Evolutionary conservation across 1,139 yeast species (phyloP).

Genomic region (Spencermartinsiella ligniputridi): DNA sequence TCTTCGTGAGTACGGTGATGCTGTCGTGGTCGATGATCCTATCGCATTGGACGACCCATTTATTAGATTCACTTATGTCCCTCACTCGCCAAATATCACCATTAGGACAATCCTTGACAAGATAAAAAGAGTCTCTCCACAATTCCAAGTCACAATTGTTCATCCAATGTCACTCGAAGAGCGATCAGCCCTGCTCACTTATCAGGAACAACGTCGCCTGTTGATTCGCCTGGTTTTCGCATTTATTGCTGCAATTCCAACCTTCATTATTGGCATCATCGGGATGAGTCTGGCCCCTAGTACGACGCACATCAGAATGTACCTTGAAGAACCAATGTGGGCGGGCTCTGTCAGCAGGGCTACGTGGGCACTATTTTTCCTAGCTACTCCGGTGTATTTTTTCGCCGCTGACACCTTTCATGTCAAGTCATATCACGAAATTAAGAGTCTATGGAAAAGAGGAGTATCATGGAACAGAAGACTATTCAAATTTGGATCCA

Average conservation of each 20-base stretch:
- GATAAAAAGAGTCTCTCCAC: slow-evolving; percentile 44
- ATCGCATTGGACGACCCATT: slow-evolving; percentile 53
- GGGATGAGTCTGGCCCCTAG: slow-evolving; percentile 59
- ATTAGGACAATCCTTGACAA: slow-evolving; percentile 50
- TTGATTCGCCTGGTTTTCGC: slow-evolving; percentile 47
- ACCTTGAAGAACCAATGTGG: slow-evolving; percentile 63
- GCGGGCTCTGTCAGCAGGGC: slow-evolving; percentile 57
- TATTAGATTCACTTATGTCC: slow-evolving; percentile 60
- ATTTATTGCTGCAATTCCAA: slow-evolving; percentile 56
- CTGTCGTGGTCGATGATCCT: slow-evolving; percentile 50
- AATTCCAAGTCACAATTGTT: slow-evolving; percentile 51
- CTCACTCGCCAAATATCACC: slow-evolving; percentile 47
- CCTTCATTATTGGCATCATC: slow-evolving; percentile 64
- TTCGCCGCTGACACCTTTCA: slow-evolving; percentile 74
- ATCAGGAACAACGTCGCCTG: slow-evolving; percentile 46
- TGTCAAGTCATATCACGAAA: slow-evolving; percentile 56
- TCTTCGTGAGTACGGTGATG: slow-evolving; percentile 51
- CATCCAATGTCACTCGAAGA: slow-evolving; percentile 61
- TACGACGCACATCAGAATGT: slow-evolving; percentile 41
- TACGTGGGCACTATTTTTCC: slow-evolving; percentile 60
- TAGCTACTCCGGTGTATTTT: slow-evolving; percentile 71
- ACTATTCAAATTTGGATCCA: slow-evolving; percentile 66
- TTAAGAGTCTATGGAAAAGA: slow-evolving; percentile 52
- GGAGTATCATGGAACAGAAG: slow-evolving; percentile 55
- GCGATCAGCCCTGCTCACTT: slow-evolving; percentile 50